Evolutionary conservation across 2,329 filamentous ascomycete genomes (phyloP), one percentile per base, ranked within the genome.

Genomic region (Microcyclospora pomicola): DNA sequence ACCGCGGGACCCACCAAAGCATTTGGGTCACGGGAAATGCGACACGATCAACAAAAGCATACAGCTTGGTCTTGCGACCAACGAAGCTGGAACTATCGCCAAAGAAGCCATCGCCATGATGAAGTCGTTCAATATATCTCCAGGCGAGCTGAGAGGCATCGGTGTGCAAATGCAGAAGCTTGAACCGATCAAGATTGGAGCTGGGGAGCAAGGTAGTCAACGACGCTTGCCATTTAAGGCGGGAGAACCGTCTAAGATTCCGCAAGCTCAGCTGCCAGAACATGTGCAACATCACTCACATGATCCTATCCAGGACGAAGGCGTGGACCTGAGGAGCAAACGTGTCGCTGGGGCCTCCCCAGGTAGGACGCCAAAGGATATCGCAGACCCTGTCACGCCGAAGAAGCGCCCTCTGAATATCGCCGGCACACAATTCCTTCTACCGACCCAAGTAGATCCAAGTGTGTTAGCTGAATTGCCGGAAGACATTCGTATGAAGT

Each of bases 121-220:
- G 38, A 78, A 81, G 38, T 78, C 80, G 2, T 88, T 83, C 57
- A 79, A 73, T 15, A 85, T 96, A 50, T 83, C 81, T 2, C 85
- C 91, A 0, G 91, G 88, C 9, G 91, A 98, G 55, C 68, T 98
- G n/a, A 75, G 91, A 52, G 91, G 91, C 0, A 67, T 98, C 9
- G 91, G 91, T 0, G 73, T 96, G 1, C 88, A 95, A 55, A 82
- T 96, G 76, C 91, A 86, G 11, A 95, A 86, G 58, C 69, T 98
- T 3, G 86, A 95, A 49, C 76, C 81, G 0, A 64, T 91, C 50
- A 93, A 83, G 52, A 53, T 62, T 12, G 64, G 67, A 2, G 51
- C 60, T 1, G 30, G 30, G 9, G 12, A n/a, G 12, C 63, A 70
- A n/a, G 71, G 64, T 1, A 93, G 85, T 51, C 88, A 96, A 58